Percentiles rank a stretch among this genome's conserved stretches.
Evolutionary conservation across 2,329 filamentous ascomycete genomes (phyloP).

Genomic region (Verticillium alfalfae): DNA sequence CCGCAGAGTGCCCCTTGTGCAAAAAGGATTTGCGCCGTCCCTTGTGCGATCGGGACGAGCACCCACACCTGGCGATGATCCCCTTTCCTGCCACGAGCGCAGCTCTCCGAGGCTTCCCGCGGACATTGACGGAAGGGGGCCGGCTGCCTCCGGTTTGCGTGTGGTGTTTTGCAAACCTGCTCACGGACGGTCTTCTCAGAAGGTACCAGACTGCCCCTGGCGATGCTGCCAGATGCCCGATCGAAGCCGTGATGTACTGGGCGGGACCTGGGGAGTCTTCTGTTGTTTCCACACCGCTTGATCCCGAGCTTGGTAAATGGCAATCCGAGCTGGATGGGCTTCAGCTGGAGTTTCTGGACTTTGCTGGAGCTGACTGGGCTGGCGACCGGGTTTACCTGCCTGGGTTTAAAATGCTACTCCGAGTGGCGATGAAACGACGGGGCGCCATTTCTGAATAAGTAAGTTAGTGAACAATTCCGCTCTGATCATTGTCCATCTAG

Average conservation of each 20-base stretch:
- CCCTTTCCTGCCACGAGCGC: neutral
- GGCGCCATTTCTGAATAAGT: neutral
- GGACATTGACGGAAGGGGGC: neutral
- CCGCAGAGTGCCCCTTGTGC: neutral
- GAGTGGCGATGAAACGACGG: neutral
- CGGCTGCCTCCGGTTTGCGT: neutral
- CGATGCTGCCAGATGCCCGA: no score
- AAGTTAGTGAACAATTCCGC: neutral
- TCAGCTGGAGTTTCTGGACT: neutral
- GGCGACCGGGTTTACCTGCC: neutral
- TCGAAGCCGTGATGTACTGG: neutral
- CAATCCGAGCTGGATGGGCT: neutral
- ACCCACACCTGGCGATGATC: neutral
- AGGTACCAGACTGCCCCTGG: neutral
- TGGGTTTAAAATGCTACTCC: neutral
- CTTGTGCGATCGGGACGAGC: neutral
- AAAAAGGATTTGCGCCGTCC: neutral
- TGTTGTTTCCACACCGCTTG: neutral
- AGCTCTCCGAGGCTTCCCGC: neutral
- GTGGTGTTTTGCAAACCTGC: neutral
- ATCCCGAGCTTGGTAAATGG: neutral
- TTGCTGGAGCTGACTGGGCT: neutral
- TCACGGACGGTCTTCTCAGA: neutral
- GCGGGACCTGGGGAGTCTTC: neutral
- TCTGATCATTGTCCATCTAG: no score